phyloP scores from a whole-genome alignment of 2,329 filamentous ascomycete genomes.

The Sporothrix dimorphospora region DNA sequence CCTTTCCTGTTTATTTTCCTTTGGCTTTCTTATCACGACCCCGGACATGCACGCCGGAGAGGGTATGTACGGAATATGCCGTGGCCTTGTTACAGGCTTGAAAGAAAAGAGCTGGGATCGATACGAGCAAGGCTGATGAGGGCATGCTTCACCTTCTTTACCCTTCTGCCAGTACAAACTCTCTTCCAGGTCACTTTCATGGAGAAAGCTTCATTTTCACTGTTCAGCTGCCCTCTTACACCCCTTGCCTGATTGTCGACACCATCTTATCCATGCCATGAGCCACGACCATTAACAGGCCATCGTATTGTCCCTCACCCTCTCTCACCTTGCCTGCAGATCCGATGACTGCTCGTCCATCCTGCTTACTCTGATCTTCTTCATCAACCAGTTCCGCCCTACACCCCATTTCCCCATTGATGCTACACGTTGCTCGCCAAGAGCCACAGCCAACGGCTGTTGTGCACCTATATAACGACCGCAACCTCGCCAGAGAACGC shows the following conservation, averaged over 20 bases:
- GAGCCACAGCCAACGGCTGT: background rate
- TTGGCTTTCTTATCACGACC: background rate
- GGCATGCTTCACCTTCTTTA: background rate
- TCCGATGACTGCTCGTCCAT: background rate
- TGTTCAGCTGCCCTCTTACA: background rate
- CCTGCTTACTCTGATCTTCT: background rate
- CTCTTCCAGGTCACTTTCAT: background rate
- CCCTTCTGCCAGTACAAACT: background rate
- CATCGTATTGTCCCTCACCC: background rate
- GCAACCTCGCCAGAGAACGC: background rate
- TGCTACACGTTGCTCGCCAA: background rate
- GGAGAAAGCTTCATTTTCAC: background rate
- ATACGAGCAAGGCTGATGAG: background rate
- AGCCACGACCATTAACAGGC: background rate
- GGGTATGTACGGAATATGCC: slow-evolving; percentile 17
- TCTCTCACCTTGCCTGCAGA: background rate
- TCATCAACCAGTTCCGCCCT: background rate
- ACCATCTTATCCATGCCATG: background rate
- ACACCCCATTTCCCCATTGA: background rate
- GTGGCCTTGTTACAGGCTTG: slow-evolving; percentile 24
- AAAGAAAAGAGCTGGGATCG: background rate
- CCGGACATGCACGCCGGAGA: background rate
- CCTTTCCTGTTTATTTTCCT: background rate
- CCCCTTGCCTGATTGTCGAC: slow-evolving; percentile 10
- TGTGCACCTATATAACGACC: slow-evolving; percentile 5